Percentiles rank a stretch among this genome's conserved stretches.
Conservation (phyloP, 108 stramenopile species). For the Nitzschia inconspicua region DNA sequence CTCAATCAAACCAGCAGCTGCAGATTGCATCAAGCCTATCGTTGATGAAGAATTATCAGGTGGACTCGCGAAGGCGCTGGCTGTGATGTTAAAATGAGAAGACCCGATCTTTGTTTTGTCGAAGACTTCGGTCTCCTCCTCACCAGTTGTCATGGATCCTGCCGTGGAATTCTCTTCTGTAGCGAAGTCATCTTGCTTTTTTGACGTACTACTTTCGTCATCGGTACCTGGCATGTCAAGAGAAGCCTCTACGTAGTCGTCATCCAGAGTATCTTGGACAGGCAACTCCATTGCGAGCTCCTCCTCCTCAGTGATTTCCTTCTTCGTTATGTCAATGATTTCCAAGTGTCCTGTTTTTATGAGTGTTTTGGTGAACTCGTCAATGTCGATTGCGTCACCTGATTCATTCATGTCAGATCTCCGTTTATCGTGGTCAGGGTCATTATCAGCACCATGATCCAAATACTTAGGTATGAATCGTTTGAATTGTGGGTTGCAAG, state of each 20-base stretch:
- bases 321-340: constrained; percentile 88
- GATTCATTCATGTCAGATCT: neutral
- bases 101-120: constrained; percentile 27
- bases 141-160: constrained; percentile 8
- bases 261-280: constrained; percentile 14
- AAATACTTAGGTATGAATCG: constrained; percentile 81
- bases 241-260: constrained; percentile 27
- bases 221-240: constrained; percentile 15
- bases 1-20: constrained; percentile 67
- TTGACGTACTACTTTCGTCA: constrained; percentile 3
- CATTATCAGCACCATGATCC: constrained; percentile 54
- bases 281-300: constrained; percentile 21
- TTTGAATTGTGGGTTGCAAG: constrained; percentile 74
- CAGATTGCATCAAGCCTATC: constrained; percentile 69
- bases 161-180: neutral
- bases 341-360: constrained; percentile 49
- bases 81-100: constrained; percentile 39
- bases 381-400: constrained; percentile 5
- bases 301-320: constrained; percentile 59
- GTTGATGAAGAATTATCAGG: constrained; percentile 57
- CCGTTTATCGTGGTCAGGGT: neutral
- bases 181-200: neutral
- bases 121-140: constrained; percentile 13
- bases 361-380: constrained; percentile 53
- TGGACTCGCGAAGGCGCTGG: constrained; percentile 47